phyloP scores from a whole-genome alignment of 805 yeast species.

The Crinitomyces ghanaensis region DNA sequence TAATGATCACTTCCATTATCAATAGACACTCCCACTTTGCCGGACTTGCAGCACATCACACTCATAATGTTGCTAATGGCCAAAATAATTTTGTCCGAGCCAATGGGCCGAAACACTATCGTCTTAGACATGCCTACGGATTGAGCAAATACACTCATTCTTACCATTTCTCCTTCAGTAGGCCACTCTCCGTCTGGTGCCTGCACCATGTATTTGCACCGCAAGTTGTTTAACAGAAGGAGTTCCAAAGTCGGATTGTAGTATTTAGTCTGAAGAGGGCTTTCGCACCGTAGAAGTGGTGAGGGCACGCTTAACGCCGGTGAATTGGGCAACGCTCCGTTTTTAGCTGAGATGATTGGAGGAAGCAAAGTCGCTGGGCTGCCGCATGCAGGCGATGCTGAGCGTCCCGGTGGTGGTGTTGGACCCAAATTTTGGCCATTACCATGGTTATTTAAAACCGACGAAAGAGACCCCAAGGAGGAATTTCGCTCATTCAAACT shows the following conservation, averaged over 20 bases:
- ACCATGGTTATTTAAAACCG: too few species aligned
- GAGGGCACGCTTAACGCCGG: constrained; percentile 3
- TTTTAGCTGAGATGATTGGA: constrained; percentile 5
- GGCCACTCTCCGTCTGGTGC: constrained; percentile 12
- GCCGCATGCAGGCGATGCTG: too few species aligned
- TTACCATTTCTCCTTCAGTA: constrained; percentile 11
- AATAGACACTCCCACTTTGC: constrained; percentile 13
- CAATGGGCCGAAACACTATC: constrained; percentile 6
- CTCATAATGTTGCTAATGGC: constrained; percentile 7
- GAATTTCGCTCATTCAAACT: constrained; percentile 12
- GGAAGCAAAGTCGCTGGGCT: constrained; percentile 4
- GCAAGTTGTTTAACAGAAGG: constrained; percentile 15
- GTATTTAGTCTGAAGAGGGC: constrained; percentile 1
- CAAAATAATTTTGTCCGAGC: constrained; percentile 4
- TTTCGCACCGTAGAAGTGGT: constrained; percentile 1
- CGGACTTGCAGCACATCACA: constrained; percentile 8
- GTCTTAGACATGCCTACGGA: constrained; percentile 9
- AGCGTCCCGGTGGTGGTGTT: constrained; percentile 2
- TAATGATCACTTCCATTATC: too few species aligned
- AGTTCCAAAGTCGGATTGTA: constrained; percentile 7
- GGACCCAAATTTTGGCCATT: neutral
- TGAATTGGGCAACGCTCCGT: neutral
- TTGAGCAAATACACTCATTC: constrained; percentile 13
- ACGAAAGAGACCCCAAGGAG: constrained; percentile 11
- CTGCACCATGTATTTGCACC: constrained; percentile 12